Percentiles rank a stretch among this genome's conserved stretches.
Evolutionary conservation across 1,284 basidiomycete species (phyloP).

Genomic region (Entoloma clypeatum): DNA sequence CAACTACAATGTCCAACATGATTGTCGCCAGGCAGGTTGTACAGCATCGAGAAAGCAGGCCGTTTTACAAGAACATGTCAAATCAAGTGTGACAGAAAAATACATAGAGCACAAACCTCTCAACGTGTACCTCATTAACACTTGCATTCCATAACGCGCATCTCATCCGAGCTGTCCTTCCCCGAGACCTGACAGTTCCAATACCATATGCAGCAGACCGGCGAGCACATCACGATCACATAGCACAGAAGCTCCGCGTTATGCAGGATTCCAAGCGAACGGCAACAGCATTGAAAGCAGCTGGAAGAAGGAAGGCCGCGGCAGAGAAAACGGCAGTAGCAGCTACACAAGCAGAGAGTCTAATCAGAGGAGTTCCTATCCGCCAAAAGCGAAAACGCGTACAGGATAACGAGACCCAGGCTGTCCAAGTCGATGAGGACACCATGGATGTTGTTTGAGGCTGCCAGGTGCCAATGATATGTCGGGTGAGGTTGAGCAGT

Average conservation of each 20-base stretch:
- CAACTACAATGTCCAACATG: constrained; percentile 24
- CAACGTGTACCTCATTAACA: constrained; percentile 28
- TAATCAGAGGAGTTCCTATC: too few species aligned
- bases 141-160: constrained; percentile 32
- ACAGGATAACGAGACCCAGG: too few species aligned
- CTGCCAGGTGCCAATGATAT: too few species aligned
- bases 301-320: constrained; percentile 10
- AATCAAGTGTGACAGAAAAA: constrained; percentile 17
- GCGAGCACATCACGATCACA: constrained; percentile 15
- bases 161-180: constrained; percentile 29
- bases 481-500: too few species aligned
- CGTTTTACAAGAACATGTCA: constrained; percentile 26
- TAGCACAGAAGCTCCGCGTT: constrained; percentile 13
- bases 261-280: constrained; percentile 13
- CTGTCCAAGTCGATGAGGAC: too few species aligned
- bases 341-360: too few species aligned
- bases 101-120: constrained; percentile 22
- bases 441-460: too few species aligned
- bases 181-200: constrained; percentile 40
- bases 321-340: too few species aligned
- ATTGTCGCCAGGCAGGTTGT: constrained; percentile 24
- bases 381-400: too few species aligned
- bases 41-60: constrained; percentile 21
- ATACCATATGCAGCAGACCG: constrained; percentile 16
- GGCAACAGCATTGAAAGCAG: constrained; percentile 6